Percentiles rank a stretch among this genome's conserved stretches.
phyloP scores from a whole-genome alignment of 1,139 yeast species.

The Barnettozyma hawaiiensis region DNA sequence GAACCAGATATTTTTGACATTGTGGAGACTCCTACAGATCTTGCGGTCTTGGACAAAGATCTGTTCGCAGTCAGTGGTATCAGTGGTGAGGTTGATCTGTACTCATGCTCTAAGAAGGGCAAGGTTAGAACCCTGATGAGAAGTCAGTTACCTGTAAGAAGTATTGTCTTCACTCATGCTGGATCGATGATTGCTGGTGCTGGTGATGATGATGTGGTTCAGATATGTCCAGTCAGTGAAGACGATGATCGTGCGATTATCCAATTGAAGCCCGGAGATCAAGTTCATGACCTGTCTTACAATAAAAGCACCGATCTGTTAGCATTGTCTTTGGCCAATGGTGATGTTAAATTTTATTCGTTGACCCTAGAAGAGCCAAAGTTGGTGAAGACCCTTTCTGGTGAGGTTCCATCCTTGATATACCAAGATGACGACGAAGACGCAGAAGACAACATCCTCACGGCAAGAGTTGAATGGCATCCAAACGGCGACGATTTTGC shows the following conservation, averaged over 20 bases:
- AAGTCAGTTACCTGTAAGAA: constrained; percentile 58
- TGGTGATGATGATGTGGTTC: constrained; percentile 68
- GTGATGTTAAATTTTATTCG: constrained; percentile 60
- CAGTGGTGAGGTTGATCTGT: constrained; percentile 32
- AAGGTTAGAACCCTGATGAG: constrained; percentile 17
- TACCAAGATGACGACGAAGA: constrained; percentile 33
- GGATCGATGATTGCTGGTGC: constrained; percentile 67
- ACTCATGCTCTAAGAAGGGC: constrained; percentile 24
- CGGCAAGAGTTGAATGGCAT: constrained; percentile 50
- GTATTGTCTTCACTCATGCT: constrained; percentile 59
- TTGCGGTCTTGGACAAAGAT: constrained; percentile 25
- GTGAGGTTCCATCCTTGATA: constrained; percentile 31
- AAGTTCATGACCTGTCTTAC: constrained; percentile 56
- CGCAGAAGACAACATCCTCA: constrained; percentile 32
- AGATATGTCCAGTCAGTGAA: constrained; percentile 45
- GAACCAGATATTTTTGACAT: constrained; percentile 55
- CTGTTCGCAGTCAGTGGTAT: constrained; percentile 27
- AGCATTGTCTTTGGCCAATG: constrained; percentile 62
- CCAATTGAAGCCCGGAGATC: constrained; percentile 44
- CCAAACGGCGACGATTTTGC: constrained; percentile 63
- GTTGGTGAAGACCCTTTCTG: constrained; percentile 38
- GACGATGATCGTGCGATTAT: constrained; percentile 34
- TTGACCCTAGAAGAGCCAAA: constrained; percentile 41
- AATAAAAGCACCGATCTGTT: constrained; percentile 54
- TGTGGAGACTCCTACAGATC: constrained; percentile 32